Base-by-base conservation (phyloP, 2,329 filamentous ascomycete species). In the Alternaria incomplexa region DNA sequence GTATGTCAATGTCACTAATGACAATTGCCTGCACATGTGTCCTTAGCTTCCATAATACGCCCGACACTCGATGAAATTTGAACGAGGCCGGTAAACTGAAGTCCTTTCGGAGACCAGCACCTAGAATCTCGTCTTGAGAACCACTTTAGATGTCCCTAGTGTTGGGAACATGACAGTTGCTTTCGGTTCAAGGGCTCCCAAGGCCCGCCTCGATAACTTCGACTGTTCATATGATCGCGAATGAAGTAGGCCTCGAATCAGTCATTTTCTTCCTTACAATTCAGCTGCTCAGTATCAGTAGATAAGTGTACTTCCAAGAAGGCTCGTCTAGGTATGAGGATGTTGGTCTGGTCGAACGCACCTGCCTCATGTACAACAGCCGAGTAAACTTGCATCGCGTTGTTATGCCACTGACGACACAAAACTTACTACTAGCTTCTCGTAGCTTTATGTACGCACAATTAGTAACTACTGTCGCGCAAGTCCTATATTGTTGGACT, bases 11-110 rank as follows among this genome's bases (percentile, higher is more conserved):
- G 1, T 36, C 32, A 36, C 7, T n/a, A 9, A n/a, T n/a, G 13
- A n/a, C 4, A 36, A 36, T n/a, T 1, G 15, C 32, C 13, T 5
- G 0, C 32, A 36, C 13, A n/a, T n/a, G 15, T 3, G 4, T 36
- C 13, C 32, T 0, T 0, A 8, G 3, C 7, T 9, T 36, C 32
- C 0, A 36, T 13, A n/a, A 9, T 0, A n/a, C 7, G 13, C 32
- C 32, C 4, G 2, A 36, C 7, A 9, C 13, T 36, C 7, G 6
- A 36, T 3, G 32, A 36, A 0, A 36, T 5, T 9, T n/a, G 32
- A n/a, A n/a, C 7, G 13, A 36, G 13, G 13, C 32, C 7, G 1
- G 13, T 36, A 36, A 9, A 2, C 5, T 0, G 4, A 36, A 9
- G 15, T n/a, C 7, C 13, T 36, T n/a, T 4, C 13, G 3, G 32